A percentile compares a stretch with the other conserved stretches of the same genome.
Conservation (phyloP, 2,329 filamentous ascomycete species). For the Emergomyces africanus region DNA sequence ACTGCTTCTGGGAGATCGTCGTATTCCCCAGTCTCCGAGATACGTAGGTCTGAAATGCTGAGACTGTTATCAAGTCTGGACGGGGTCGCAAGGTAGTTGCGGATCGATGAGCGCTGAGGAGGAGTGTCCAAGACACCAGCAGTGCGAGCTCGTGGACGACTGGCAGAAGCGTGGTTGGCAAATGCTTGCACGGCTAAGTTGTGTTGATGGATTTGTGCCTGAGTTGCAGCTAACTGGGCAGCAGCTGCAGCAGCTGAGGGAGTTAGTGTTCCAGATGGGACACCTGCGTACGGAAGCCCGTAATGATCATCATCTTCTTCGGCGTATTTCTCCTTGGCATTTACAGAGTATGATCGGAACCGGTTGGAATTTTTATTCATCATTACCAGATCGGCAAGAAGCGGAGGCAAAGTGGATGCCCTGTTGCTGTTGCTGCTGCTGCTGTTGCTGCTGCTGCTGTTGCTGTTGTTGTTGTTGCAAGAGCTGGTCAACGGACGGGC, state of each 20-base stretch:
- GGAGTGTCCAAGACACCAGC: slow-evolving; percentile 81
- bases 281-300: slow-evolving; percentile 43
- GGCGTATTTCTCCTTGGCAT: slow-evolving; percentile 94
- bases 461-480: slow-evolving; percentile 42
- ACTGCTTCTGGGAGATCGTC: slow-evolving; percentile 72
- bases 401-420: slow-evolving; percentile 43
- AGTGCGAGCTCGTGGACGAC: slow-evolving; percentile 75
- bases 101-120: slow-evolving; percentile 48
- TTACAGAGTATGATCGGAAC: slow-evolving; percentile 95
- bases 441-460: slow-evolving; percentile 32
- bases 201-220: slow-evolving; percentile 68
- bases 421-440: slow-evolving; percentile 39
- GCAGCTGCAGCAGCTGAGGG: slow-evolving; percentile 45
- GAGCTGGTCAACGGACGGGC: slow-evolving; percentile 42
- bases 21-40: slow-evolving; percentile 64
- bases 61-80: slow-evolving; percentile 65
- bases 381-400: slow-evolving; percentile 62
- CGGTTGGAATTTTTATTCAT: slow-evolving; percentile 68
- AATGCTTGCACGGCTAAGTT: slow-evolving; percentile 90
- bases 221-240: slow-evolving; percentile 47
- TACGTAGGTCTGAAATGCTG: slow-evolving; percentile 58
- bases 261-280: slow-evolving; percentile 48
- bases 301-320: slow-evolving; percentile 76
- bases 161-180: slow-evolving; percentile 68
- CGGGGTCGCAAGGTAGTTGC: slow-evolving; percentile 65